Conservation (phyloP, 257 asterid species). For the Solanum sitiens region DNA sequence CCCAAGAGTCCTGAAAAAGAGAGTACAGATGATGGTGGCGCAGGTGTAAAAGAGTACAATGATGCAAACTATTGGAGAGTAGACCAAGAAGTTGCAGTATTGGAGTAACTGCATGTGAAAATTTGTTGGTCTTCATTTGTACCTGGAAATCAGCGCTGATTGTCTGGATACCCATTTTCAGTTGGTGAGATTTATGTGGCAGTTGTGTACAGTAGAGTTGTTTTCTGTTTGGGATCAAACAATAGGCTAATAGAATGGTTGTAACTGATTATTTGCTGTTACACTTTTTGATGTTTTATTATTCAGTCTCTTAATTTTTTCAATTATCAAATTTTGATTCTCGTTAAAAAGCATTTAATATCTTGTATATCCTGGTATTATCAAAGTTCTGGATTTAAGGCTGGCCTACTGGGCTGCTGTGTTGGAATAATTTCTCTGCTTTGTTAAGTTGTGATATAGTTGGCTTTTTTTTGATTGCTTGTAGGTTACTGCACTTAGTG, state of each 20-base stretch:
- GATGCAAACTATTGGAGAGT: conserved; percentile 95
- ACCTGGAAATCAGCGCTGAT: background rate
- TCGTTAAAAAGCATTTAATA: background rate
- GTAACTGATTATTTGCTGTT: conserved; percentile 18
- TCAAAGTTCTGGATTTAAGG: background rate
- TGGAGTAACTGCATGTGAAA: conserved; percentile 26
- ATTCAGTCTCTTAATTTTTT: background rate
- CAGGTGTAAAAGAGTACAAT: conserved; percentile 58
- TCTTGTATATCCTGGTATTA: background rate
- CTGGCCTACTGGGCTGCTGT: background rate
- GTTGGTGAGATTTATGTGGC: background rate
- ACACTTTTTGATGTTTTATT: background rate
- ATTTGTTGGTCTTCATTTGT: background rate
- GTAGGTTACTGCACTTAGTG: no score
- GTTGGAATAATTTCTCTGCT: background rate
- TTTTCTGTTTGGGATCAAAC: conserved; percentile 5
- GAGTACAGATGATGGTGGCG: conserved; percentile 39
- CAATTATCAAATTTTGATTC: background rate
- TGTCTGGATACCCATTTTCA: conserved; percentile 1
- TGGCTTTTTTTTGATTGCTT: background rate
- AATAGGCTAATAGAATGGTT: conserved; percentile 13
- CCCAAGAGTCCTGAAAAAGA: conserved; percentile 47
- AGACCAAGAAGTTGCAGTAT: conserved; percentile 67
- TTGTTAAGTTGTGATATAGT: background rate
- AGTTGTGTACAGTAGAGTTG: conserved; percentile 27